Evolutionary conservation across 2,329 filamentous ascomycete species (phyloP), one percentile per base, ranked within the genome.

Genomic region (Penicillium olsonii): DNA sequence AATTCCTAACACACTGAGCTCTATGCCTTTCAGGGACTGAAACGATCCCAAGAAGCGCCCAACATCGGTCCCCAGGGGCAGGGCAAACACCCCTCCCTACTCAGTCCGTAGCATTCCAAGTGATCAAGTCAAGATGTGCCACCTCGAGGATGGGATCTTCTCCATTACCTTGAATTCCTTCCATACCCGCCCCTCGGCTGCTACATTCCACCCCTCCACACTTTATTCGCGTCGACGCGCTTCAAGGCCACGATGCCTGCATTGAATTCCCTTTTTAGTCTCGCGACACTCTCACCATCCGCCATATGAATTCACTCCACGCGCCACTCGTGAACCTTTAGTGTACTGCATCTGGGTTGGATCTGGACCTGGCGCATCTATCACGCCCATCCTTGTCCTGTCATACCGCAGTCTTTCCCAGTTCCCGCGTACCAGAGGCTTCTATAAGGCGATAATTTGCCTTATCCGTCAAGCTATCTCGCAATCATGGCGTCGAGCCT

Each of bases 201-300:
- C 43, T 51, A 51, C 59, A 62, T 62, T 62, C 59, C 59, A 55
- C 54, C 56, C 59, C 53, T 62, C 59, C 59, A 61, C 56, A 51
- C 43, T 52, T 39, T 48, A 50, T 42, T 45, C 59, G 59, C 59
- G 58, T 62, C 59, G 58, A 62, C 59, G 59, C 58, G 59, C 49
- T 54, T 40, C 19, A 37, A 47, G 50, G 33, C 45, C n/a, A 14
- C 19, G 5, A 39, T 37, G 29, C 42, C 35, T 42, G 40, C 33
- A 42, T 54, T 51, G 46, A 42, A 50, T 50, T 57, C 46, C 51
- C 43, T 41, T 55, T 52, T 58, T 54, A 57, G 53, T 57, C 46
- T 45, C 20, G 15, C 10, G n/a, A 15, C 24, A 12, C 31, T 53
- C 22, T 19, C 19, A 17, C 10, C 31, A 18, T 37, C 22, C 31